phyloP scores from a whole-genome alignment of 192 early-diverging fungal genomes.

The Tieghemiomyces parasiticus region DNA sequence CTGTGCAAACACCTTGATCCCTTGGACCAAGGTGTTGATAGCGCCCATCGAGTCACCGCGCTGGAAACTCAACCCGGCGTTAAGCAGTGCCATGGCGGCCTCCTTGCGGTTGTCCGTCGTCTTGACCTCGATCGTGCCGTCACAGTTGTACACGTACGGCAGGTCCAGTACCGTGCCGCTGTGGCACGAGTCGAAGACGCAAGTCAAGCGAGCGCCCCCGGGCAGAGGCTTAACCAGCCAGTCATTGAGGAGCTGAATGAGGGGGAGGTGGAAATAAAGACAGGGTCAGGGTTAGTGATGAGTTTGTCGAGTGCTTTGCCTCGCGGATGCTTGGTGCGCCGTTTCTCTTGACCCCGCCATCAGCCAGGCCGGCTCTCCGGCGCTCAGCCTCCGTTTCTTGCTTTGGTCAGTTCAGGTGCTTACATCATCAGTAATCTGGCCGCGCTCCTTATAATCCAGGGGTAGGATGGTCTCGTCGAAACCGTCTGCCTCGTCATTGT shows the following conservation, averaged over 20 bases:
- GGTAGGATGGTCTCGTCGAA: conserved; percentile 60
- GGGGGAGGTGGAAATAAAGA: too few relatives aligned
- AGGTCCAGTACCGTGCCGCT: conserved; percentile 44
- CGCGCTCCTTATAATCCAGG: conserved; percentile 47
- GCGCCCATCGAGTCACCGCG: neutral
- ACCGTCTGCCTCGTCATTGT: conserved; percentile 33
- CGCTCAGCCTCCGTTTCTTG: too few relatives aligned
- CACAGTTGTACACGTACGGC: conserved; percentile 35
- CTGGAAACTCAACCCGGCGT: conserved; percentile 7
- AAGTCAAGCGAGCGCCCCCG: conserved; percentile 49
- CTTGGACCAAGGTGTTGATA: neutral
- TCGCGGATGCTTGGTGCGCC: too few relatives aligned
- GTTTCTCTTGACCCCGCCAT: too few relatives aligned
- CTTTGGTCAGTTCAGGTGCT: too few relatives aligned
- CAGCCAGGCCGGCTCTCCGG: too few relatives aligned
- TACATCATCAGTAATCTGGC: conserved; percentile 55
- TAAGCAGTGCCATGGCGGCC: conserved; percentile 8
- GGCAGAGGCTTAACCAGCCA: conserved; percentile 48
- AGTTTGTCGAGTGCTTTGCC: too few relatives aligned
- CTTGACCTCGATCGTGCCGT: conserved; percentile 22
- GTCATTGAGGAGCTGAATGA: conserved; percentile 45
- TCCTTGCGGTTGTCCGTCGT: conserved; percentile 20
- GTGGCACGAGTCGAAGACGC: conserved; percentile 62
- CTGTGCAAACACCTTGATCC: conserved; percentile 3
- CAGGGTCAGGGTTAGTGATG: too few relatives aligned